Conservation (phyloP, 805 yeast species). For the Debaryomyces hansenii region DNA sequence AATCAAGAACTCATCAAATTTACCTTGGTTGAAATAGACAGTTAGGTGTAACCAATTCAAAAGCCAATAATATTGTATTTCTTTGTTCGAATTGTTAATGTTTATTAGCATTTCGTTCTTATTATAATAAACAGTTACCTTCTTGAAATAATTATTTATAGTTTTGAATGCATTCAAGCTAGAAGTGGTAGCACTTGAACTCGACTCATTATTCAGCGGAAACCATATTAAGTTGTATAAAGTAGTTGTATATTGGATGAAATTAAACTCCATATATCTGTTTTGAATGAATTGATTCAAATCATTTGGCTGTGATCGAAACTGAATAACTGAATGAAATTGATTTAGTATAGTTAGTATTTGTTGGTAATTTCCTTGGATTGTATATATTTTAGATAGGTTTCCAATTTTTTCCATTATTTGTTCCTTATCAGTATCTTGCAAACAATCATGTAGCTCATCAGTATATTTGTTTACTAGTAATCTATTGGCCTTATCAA, state of each 20-base stretch:
- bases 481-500: conserved; percentile 5
- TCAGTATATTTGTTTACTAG: neutral
- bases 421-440: neutral
- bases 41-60: conserved; percentile 21
- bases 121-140: conserved; percentile 20
- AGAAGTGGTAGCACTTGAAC: neutral
- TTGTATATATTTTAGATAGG: conserved; percentile 8
- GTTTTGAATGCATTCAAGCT: conserved; percentile 9
- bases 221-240: conserved; percentile 24
- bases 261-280: conserved; percentile 27
- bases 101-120: conserved; percentile 18
- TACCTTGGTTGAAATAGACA: conserved; percentile 23
- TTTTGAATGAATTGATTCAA: conserved; percentile 19
- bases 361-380: conserved; percentile 18
- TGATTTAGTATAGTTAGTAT: conserved; percentile 17
- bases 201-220: conserved; percentile 7
- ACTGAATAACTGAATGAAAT: conserved; percentile 16
- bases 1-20: conserved; percentile 22
- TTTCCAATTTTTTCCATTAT: conserved; percentile 1
- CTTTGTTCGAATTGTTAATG: conserved; percentile 9
- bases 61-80: conserved; percentile 21
- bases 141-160: conserved; percentile 19
- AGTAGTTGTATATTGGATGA: conserved; percentile 22
- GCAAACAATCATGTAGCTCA: neutral
- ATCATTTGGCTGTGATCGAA: conserved; percentile 24